These are phyloP conservation scores for Epichloe gansuensis DNA, from an alignment of 2,329 filamentous ascomycete species.

Conservation along the genomic window DNA sequence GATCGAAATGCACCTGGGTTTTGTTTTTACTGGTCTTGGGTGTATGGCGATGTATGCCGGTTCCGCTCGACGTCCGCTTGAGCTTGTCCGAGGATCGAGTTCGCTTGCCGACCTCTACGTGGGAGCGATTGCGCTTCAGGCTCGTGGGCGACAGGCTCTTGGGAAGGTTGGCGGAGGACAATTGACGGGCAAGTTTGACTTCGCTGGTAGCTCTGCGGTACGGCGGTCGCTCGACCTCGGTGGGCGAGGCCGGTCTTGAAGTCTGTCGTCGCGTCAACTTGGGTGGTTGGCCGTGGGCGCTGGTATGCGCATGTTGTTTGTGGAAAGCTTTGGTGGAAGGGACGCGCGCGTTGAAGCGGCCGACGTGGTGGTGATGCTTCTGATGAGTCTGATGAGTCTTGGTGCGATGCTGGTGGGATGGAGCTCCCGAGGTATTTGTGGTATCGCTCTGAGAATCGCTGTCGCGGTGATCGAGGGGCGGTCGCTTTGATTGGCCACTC, in stretches of 20 bases:
- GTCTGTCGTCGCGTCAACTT: conserved; percentile 31
- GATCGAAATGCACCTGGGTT: conserved; percentile 48
- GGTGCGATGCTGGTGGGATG: conserved; percentile 17
- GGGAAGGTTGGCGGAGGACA: conserved; percentile 31
- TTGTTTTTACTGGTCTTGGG: conserved; percentile 31
- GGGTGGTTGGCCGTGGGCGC: conserved; percentile 14
- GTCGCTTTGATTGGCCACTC: conserved; percentile 43
- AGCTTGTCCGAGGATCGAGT: conserved; percentile 38
- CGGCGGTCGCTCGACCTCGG: conserved; percentile 14
- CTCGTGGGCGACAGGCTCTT: conserved; percentile 42
- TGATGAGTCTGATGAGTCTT: conserved; percentile 20
- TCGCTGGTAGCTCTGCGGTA: conserved; percentile 41
- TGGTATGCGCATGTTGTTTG: conserved; percentile 24
- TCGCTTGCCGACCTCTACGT: conserved; percentile 41
- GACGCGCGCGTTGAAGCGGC: conserved; percentile 38
- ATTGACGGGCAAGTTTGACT: conserved; percentile 33
- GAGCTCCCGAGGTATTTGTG: conserved; percentile 12
- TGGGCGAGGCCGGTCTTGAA: conserved; percentile 31
- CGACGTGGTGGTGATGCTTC: conserved; percentile 22
- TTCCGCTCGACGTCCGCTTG: conserved; percentile 40
- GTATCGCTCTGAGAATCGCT: conserved; percentile 22
- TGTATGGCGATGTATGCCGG: conserved; percentile 29
- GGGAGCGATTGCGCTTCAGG: conserved; percentile 48
- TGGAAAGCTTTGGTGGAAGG: conserved; percentile 37
- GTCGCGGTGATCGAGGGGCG: conserved; percentile 25